A percentile compares a stretch with the other conserved stretches of the same genome.
Conservation (phyloP, 1,284 basidiomycete genomes). For the Anthracocystis panici-leucophaei region DNA sequence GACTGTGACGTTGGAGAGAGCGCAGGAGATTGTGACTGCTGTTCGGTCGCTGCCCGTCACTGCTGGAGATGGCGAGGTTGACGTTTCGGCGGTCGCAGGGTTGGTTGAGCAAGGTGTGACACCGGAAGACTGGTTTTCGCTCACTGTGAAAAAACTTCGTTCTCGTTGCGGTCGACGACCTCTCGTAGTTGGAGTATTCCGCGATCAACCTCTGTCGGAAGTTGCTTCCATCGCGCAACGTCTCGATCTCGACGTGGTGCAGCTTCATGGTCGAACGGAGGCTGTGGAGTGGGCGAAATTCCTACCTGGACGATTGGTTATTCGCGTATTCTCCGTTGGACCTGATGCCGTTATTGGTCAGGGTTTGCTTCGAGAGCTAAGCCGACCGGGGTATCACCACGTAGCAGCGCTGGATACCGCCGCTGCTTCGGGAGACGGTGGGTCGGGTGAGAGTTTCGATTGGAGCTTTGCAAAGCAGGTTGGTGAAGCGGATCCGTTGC, state of each 20-base stretch:
- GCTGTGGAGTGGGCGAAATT: slow-evolving; percentile 64
- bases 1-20: slow-evolving; percentile 48
- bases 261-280: slow-evolving; percentile 66
- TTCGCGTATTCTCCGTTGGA: slow-evolving; percentile 64
- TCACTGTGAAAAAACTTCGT: slow-evolving; percentile 50
- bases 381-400: slow-evolving; percentile 64
- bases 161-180: slow-evolving; percentile 50
- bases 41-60: slow-evolving; percentile 50
- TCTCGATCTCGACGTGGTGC: slow-evolving; percentile 64
- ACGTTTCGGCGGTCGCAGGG: slow-evolving; percentile 4
- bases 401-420: slow-evolving; percentile 64
- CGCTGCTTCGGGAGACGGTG: slow-evolving; percentile 49
- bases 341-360: slow-evolving; percentile 14
- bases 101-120: slow-evolving; percentile 41
- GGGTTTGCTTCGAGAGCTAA: slow-evolving; percentile 52
- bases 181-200: slow-evolving; percentile 67
- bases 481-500: slow-evolving; percentile 34
- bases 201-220: slow-evolving; percentile 64
- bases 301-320: slow-evolving; percentile 63
- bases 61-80: background rate
- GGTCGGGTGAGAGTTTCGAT: slow-evolving; percentile 59
- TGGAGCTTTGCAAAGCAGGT: slow-evolving; percentile 57
- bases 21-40: slow-evolving; percentile 57
- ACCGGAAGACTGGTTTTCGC: slow-evolving; percentile 61
- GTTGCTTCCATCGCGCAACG: slow-evolving; percentile 46